Evolutionary conservation across 2,329 filamentous ascomycete species (phyloP), one percentile per base, ranked within the genome.

Genomic region (Aspergillus sp.): DNA sequence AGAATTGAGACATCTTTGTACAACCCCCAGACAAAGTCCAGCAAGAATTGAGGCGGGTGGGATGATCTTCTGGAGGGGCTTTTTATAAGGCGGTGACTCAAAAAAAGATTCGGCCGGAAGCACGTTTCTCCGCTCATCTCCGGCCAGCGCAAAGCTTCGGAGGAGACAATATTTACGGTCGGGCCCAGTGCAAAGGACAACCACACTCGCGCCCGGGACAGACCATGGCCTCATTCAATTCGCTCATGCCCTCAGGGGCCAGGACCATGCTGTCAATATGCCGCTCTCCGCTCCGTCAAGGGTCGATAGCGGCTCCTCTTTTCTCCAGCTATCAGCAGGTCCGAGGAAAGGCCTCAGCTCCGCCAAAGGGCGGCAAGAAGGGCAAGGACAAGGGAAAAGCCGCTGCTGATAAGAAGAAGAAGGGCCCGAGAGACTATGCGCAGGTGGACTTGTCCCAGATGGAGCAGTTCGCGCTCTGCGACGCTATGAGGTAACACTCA

Each of bases 401-500:
- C 78, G 85, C 86, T 78, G 88, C 86, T 78, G 88, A 84, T 77
- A 81, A 84, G 69, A 79, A 83, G 56, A 85, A 87, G 72, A 92
- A 91, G 79, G 83, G 85, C 11, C 87, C 85, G 64, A 87, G 85
- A 66, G 85, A 87, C 34, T 93, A 88, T 74, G 84, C 87, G 66
- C 82, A 84, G 61, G 83, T 84, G 65, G 82, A 88, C 65, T 76
- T 94, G 66, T 85, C 85, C 64, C 81, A 87, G 66, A 85, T 87
- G 48, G 83, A 92, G 41, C 89, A 91, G 72, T 97, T 90, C 73
- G 87, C 92, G 0, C 83, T 99, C 34, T 90, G 92, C 68, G 95
- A 99, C 81, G 96, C 95, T 17, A 95, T 99, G 87, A 87, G 93
- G 92, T 80, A 74, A 54, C 64, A 63, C 25, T 51, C 34, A 55